These are phyloP conservation scores for Phytophthora ohioensis DNA, from an alignment of 352 stramenopile genomes.

Conservation along the genomic window DNA sequence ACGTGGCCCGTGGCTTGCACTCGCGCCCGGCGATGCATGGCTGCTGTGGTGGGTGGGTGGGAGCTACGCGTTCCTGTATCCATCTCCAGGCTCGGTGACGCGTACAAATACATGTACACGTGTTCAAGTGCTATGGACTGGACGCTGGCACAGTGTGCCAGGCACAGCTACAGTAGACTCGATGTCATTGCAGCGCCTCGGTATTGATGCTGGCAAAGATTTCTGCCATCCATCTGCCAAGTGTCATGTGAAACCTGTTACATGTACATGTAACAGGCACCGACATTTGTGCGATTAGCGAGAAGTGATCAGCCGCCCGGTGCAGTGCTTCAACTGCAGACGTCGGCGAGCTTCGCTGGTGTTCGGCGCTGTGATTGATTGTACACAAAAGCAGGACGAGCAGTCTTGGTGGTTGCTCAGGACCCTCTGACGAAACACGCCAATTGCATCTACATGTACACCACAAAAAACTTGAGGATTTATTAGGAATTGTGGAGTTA, in stretches of 20 bases:
- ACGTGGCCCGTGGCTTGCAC: conserved; percentile 9
- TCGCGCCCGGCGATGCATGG: conserved; percentile 11
- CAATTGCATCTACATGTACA: too few relatives aligned
- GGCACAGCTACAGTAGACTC: too few relatives aligned
- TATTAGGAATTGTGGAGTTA: too few relatives aligned
- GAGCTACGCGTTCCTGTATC: conserved; percentile 13
- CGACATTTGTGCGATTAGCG: conserved; percentile 18
- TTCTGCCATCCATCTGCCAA: conserved; percentile 3
- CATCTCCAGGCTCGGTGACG: conserved; percentile 16
- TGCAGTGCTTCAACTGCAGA: conserved; percentile 2
- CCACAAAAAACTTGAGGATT: too few relatives aligned
- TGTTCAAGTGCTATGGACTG: conserved; percentile 2
- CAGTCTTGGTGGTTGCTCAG: background rate
- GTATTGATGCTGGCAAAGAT: background rate
- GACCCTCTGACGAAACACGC: too few relatives aligned
- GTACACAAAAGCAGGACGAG: conserved; percentile 20
- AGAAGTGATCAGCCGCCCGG: conserved; percentile 4
- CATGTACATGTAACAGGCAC: background rate
- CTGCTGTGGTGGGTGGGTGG: conserved; percentile 1
- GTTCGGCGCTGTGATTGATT: conserved; percentile 19
- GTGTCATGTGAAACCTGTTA: background rate
- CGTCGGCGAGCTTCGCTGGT: conserved; percentile 22
- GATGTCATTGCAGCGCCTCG: background rate
- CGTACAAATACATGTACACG: background rate
- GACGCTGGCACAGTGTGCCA: background rate